phyloP scores from a whole-genome alignment of 2,329 filamentous ascomycete genomes.

The Septoria petroselini region DNA sequence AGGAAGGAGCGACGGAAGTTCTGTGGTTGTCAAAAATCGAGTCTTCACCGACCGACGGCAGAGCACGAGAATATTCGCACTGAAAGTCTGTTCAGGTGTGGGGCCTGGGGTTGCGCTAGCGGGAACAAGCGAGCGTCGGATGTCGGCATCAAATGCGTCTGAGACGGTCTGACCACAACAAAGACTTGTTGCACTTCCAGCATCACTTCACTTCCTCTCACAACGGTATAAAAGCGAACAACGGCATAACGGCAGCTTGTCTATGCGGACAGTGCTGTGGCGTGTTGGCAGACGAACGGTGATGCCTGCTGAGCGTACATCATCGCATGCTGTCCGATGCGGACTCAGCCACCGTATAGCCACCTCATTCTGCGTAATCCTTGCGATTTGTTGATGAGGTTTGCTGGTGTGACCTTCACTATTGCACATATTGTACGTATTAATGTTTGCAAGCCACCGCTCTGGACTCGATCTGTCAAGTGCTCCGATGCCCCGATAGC shows the following conservation, averaged over 20 bases:
- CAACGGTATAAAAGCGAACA: too few relatives aligned
- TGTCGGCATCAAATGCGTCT: too few relatives aligned
- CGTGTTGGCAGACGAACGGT: neutral
- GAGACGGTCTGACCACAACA: too few relatives aligned
- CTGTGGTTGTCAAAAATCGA: neutral
- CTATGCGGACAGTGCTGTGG: too few relatives aligned
- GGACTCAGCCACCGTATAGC: slow-evolving; percentile 17
- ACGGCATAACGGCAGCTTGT: too few relatives aligned
- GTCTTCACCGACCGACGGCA: neutral
- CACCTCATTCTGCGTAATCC: slow-evolving; percentile 16
- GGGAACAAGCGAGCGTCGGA: too few relatives aligned
- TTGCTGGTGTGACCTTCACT: slow-evolving; percentile 2
- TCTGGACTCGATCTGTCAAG: neutral
- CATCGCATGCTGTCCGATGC: slow-evolving; percentile 2
- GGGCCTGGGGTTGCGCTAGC: neutral
- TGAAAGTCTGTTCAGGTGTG: slow-evolving; percentile 1
- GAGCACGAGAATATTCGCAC: slow-evolving; percentile 8
- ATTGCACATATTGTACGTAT: slow-evolving; percentile 4
- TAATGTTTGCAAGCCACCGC: too few relatives aligned
- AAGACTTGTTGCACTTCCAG: too few relatives aligned
- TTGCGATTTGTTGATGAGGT: slow-evolving; percentile 6
- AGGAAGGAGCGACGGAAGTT: neutral
- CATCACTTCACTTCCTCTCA: too few relatives aligned
- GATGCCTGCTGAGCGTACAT: neutral
- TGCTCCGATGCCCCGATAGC: slow-evolving; percentile 4